Evolutionary conservation across 441 rosid species (phyloP).

Genomic region (Erodium texanum): DNA sequence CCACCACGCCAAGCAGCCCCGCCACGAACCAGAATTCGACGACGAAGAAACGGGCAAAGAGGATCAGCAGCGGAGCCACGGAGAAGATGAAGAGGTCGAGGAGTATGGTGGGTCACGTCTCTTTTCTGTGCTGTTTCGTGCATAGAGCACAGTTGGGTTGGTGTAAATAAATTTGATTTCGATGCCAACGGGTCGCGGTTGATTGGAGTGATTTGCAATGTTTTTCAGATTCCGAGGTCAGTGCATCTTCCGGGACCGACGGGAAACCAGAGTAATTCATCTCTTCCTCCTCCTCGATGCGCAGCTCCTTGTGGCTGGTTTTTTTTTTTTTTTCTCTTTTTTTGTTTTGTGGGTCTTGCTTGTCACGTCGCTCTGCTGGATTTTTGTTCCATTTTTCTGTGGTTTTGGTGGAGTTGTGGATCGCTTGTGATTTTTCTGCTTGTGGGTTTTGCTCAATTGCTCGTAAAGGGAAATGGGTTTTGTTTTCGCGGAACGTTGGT

Average conservation of each 20-base stretch:
- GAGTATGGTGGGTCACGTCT: conserved; percentile 13
- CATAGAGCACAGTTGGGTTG: background rate
- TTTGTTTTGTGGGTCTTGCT: conserved; percentile 10
- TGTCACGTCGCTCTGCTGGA: conserved; percentile 10
- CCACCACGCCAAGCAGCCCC: conserved; percentile 29
- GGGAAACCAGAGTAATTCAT: conserved; percentile 51
- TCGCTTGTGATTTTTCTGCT: conserved; percentile 2
- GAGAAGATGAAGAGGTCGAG: conserved; percentile 18
- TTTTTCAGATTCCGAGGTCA: conserved; percentile 51
- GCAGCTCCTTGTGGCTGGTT: background rate
- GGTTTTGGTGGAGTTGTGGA: background rate
- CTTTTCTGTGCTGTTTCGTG: background rate
- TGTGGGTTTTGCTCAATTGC: conserved; percentile 1
- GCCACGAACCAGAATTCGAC: conserved; percentile 16
- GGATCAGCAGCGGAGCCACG: conserved; percentile 5
- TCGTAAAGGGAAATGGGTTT: background rate
- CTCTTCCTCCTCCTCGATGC: conserved; percentile 17
- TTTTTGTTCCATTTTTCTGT: background rate
- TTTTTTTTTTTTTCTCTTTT: background rate
- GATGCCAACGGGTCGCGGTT: conserved; percentile 15
- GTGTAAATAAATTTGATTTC: conserved; percentile 18
- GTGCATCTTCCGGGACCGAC: conserved; percentile 41
- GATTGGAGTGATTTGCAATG: background rate
- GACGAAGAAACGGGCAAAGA: conserved; percentile 19
- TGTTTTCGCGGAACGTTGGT: conserved; percentile 16